Conservation (phyloP, 2,329 filamentous ascomycete species). For the Colletotrichum sp. region DNA sequence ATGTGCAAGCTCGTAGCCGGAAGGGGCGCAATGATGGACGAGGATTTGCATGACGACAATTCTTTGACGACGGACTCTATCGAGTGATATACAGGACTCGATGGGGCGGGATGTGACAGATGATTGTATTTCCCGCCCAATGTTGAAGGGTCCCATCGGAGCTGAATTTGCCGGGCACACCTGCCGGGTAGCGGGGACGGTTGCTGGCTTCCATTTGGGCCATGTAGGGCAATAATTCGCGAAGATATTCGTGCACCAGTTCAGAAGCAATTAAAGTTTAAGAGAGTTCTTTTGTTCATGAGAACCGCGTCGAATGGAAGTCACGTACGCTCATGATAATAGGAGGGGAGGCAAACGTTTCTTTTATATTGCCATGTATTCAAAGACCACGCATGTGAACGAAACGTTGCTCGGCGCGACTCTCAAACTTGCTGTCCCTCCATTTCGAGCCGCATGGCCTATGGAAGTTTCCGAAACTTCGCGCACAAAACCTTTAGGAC, state of each 20-base stretch:
- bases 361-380: background rate
- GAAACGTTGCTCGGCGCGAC: fast-evolving
- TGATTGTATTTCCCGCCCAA: background rate
- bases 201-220: background rate
- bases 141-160: background rate
- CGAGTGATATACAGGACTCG: background rate
- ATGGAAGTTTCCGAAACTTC: background rate
- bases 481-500: background rate
- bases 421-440: fast-evolving
- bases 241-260: fast-evolving
- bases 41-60: background rate
- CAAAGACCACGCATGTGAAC: background rate
- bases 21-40: background rate
- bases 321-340: no score
- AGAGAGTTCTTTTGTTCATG: background rate
- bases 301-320: background rate
- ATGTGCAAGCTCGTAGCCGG: background rate
- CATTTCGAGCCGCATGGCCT: background rate
- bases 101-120: background rate
- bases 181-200: background rate
- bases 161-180: background rate
- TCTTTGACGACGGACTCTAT: background rate
- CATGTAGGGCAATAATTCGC: background rate
- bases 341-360: background rate
- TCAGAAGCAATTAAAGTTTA: fast-evolving